Conservation (phyloP, 495 filamentous ascomycete species). For the Articulospora tetracladia region DNA sequence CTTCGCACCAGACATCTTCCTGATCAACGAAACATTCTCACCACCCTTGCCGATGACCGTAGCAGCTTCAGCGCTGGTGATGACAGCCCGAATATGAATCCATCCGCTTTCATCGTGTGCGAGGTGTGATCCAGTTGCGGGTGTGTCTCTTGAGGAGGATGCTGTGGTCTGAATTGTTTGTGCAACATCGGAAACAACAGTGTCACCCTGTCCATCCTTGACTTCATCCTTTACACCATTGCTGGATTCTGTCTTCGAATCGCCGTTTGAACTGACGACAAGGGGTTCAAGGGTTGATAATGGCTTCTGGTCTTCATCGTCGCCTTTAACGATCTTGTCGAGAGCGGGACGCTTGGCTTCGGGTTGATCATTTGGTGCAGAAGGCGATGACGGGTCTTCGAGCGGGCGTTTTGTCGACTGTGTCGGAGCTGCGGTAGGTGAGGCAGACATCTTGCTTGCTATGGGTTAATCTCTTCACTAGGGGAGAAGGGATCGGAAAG, state of each 20-base stretch:
- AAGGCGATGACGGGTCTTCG: conserved; percentile 93
- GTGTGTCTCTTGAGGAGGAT: conserved; percentile 23
- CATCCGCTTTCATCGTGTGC: conserved; percentile 82
- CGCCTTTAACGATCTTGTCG: conserved; percentile 76
- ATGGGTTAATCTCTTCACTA: conserved; percentile 32
- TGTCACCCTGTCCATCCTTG: conserved; percentile 54
- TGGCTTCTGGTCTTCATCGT: conserved; percentile 32
- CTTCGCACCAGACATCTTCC: conserved; percentile 87
- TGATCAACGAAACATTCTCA: conserved; percentile 95
- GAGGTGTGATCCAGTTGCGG: conserved; percentile 14
- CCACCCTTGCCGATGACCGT: conserved; percentile 98
- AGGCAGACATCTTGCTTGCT: conserved; percentile 49
- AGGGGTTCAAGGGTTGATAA: conserved; percentile 34
- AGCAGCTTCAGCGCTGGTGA: conserved; percentile 93
- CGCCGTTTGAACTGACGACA: conserved; percentile 32
- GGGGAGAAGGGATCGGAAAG: conserved; percentile 29
- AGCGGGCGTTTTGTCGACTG: conserved; percentile 83
- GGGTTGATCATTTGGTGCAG: conserved; percentile 83
- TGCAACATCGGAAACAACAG: conserved; percentile 38
- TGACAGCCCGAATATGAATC: conserved; percentile 95
- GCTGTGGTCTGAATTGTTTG: conserved; percentile 28
- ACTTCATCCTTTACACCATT: conserved; percentile 53
- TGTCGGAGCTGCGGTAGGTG: conserved; percentile 43
- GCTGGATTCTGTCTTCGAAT: conserved; percentile 29
- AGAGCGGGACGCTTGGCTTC: conserved; percentile 96